Conservation (phyloP, 768 basidiomycete species). For the Sistotremastrum niveocremeum region DNA sequence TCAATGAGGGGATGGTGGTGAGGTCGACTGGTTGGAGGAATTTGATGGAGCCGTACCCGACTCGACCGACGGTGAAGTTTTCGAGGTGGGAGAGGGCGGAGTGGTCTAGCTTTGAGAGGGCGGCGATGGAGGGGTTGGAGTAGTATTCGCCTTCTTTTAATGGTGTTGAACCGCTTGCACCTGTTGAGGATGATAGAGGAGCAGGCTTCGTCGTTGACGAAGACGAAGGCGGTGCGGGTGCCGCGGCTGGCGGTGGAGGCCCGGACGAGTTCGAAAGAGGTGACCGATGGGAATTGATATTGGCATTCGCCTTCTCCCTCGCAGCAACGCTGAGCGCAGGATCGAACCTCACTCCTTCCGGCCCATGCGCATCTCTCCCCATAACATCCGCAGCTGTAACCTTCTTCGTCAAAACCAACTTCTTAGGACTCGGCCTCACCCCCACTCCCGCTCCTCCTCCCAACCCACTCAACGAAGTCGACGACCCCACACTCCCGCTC, state of each 20-base stretch:
- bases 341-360: slow-evolving; percentile 47
- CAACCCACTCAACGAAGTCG: slow-evolving; percentile 31
- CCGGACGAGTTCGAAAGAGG: background rate
- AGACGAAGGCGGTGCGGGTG: slow-evolving; percentile 19
- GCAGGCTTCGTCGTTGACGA: slow-evolving; percentile 3
- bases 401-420: slow-evolving; percentile 79
- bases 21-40: slow-evolving; percentile 73
- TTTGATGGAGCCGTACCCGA: slow-evolving; percentile 78
- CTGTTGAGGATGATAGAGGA: background rate
- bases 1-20: slow-evolving; percentile 67
- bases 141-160: slow-evolving; percentile 84
- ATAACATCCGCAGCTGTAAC: slow-evolving; percentile 63
- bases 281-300: too few species aligned
- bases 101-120: slow-evolving; percentile 57
- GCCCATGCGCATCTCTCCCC: slow-evolving; percentile 13
- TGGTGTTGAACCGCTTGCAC: slow-evolving; percentile 19
- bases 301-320: slow-evolving; percentile 45
- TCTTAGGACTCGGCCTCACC: slow-evolving; percentile 76
- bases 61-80: slow-evolving; percentile 78
- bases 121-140: slow-evolving; percentile 65
- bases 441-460: slow-evolving; percentile 34
- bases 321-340: slow-evolving; percentile 63
- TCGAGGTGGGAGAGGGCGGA: slow-evolving; percentile 61
- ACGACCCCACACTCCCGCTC: slow-evolving; percentile 33
- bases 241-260: background rate